Conservation (phyloP, 306 rosid species). For the Castanea mollissima region DNA sequence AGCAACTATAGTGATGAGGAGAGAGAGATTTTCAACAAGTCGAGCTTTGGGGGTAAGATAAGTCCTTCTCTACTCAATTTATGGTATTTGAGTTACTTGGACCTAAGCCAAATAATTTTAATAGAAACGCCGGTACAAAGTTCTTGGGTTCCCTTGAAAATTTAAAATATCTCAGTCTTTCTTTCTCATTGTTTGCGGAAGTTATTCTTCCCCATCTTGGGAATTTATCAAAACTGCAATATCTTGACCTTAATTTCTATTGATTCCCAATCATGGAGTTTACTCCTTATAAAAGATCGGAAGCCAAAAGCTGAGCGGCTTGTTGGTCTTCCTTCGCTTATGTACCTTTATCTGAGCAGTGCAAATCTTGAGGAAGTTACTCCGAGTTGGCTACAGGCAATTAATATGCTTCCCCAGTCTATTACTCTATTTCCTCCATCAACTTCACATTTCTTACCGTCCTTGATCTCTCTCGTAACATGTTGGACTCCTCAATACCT, state of each 20-base stretch:
- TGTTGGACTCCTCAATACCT: background rate
- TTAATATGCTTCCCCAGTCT: background rate
- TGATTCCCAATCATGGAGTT: background rate
- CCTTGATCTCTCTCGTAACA: background rate
- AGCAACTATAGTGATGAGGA: too few relatives aligned
- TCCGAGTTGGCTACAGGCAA: background rate
- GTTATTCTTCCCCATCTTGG: background rate
- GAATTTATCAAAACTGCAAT: background rate
- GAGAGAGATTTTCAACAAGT: too few relatives aligned
- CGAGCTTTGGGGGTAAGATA: too few relatives aligned
- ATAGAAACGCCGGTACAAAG: background rate
- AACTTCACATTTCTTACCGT: background rate
- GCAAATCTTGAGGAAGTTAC: background rate
- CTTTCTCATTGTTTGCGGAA: background rate
- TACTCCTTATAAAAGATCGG: background rate
- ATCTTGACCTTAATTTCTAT: background rate
- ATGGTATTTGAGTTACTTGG: background rate
- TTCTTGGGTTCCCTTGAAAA: background rate
- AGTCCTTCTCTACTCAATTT: background rate
- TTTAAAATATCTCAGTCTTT: background rate
- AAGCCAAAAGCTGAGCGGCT: background rate
- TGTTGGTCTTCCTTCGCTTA: background rate
- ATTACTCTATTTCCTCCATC: background rate
- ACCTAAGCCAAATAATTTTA: background rate
- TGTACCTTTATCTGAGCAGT: background rate